Conservation (phyloP, 768 basidiomycete genomes). For the Serendipita sp. region DNA sequence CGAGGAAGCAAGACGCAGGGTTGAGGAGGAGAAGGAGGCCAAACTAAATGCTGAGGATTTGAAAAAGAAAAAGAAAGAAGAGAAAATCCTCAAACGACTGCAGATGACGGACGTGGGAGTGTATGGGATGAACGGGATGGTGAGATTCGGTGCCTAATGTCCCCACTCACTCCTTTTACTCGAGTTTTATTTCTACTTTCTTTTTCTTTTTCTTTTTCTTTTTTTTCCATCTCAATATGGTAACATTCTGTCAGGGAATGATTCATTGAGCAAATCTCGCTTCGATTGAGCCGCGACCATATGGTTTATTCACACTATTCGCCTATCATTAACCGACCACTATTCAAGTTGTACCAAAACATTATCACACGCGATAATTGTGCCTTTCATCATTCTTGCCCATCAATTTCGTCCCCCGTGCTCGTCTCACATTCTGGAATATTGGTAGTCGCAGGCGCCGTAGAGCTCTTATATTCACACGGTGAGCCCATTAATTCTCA, state of each 20-base stretch:
- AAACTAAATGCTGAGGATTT: not conserved
- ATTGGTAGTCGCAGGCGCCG: no score
- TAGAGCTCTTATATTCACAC: no score
- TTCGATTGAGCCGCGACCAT: not conserved
- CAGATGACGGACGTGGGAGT: not conserved
- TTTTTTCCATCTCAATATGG: not conserved
- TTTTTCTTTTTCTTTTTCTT: no score
- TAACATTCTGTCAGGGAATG: not conserved
- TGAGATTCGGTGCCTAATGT: not conserved
- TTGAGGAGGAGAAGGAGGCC: slow-evolving; percentile 1
- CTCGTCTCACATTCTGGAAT: no score
- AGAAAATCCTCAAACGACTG: not conserved
- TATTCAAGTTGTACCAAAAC: no score
- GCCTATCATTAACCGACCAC: no score
- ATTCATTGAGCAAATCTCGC: not conserved
- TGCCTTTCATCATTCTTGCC: no score
- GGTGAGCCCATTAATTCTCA: no score
- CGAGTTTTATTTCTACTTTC: no score
- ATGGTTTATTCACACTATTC: no score
- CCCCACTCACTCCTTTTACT: not conserved
- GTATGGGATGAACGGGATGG: slow-evolving; percentile 6
- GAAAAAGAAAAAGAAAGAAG: slow-evolving; percentile 1
- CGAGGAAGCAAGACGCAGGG: not conserved
- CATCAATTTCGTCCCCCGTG: no score
- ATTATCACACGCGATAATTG: no score